Base-by-base conservation (phyloP, 2,329 filamentous ascomycete genomes). In the Penicillium rolfsii region DNA sequence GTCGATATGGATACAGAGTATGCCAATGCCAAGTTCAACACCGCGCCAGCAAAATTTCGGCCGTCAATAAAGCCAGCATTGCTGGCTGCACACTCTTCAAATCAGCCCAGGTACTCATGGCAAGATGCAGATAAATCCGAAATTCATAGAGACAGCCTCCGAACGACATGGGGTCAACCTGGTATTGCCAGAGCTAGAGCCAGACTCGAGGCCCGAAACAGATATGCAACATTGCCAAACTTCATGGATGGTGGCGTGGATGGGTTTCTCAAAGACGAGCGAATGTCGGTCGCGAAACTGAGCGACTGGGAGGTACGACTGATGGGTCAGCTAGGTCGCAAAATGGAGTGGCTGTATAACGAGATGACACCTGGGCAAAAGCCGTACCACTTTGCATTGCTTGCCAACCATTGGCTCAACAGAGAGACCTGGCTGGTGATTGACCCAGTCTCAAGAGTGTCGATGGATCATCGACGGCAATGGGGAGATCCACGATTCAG, bases 341-440 rank as follows among this genome's bases (percentile, higher is more conserved):
- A 71, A 59, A 68, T 80, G 4, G 64, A 71, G 46, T 80, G 77
- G 77, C 62, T 77, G 12, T 69, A 71, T 33, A 66, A 73, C 43
- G 76, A 80, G 59, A 69, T 74, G 24, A 75, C 71, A 5, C 77
- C 77, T 5, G 77, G 77, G 9, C 70, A 74, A 50, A 77, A 74
- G 59, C 73, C 76, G 5, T 78, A 74, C 55, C 75, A 78, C 60
- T 79, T 79, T 57, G 67, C 74, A 26, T 60, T 76, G 24, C 70
- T 79, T 43, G 72, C 76, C 35, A 79, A 78, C 52, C 77, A 79
- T 58, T 80, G 77, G 77, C 54, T 79, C n/a, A 80, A 78, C 56
- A 70, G 62, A 43, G 67, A 73, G 35, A 79, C 76, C 1, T 79
- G 76, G 77, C 50, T 76, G 22, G 75, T 79, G 30, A 69, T 72